Conservation (phyloP, 148 eudicot species). For the Persicaria maculosa region DNA sequence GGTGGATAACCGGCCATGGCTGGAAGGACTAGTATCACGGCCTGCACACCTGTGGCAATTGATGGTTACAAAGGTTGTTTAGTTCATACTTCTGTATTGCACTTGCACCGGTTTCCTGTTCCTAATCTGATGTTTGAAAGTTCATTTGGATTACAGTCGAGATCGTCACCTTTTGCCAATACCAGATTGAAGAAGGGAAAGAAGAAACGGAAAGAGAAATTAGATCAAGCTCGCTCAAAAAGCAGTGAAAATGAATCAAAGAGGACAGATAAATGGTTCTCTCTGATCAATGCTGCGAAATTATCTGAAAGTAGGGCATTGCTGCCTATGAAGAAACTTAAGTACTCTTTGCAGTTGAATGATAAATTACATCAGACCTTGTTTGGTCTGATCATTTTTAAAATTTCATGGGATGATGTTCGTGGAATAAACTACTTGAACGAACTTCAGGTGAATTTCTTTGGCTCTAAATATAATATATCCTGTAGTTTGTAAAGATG, state of each 20-base stretch:
- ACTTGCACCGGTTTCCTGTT: neutral
- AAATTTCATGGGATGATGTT: conserved; percentile 78
- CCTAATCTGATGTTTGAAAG: conserved; percentile 10
- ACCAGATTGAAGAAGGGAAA: conserved; percentile 53
- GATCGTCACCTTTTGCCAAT: conserved; percentile 94
- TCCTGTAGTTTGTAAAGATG: neutral
- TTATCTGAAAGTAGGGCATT: conserved; percentile 68
- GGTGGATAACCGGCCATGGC: conserved; percentile 98
- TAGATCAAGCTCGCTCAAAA: conserved; percentile 30
- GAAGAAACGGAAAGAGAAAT: conserved; percentile 34
- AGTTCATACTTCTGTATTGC: conserved; percentile 11
- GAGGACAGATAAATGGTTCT: conserved; percentile 55
- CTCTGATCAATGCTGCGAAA: conserved; percentile 64
- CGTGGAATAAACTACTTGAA: conserved; percentile 91
- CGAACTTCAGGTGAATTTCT: conserved; percentile 70
- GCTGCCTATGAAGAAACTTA: conserved; percentile 78
- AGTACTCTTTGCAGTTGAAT: conserved; percentile 59
- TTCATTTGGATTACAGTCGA: conserved; percentile 49
- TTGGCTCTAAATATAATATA: conserved; percentile 13
- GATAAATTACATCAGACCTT: conserved; percentile 73
- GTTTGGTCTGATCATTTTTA: conserved; percentile 89
- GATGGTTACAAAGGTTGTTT: conserved; percentile 92
- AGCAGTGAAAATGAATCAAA: conserved; percentile 32
- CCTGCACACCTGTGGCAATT: conserved; percentile 95
- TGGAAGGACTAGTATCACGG: conserved; percentile 64